Percentiles rank a stretch among this genome's conserved stretches.
Evolutionary conservation across 768 basidiomycete species (phyloP).

Genomic region (Tricholoma bakamatsutake): DNA sequence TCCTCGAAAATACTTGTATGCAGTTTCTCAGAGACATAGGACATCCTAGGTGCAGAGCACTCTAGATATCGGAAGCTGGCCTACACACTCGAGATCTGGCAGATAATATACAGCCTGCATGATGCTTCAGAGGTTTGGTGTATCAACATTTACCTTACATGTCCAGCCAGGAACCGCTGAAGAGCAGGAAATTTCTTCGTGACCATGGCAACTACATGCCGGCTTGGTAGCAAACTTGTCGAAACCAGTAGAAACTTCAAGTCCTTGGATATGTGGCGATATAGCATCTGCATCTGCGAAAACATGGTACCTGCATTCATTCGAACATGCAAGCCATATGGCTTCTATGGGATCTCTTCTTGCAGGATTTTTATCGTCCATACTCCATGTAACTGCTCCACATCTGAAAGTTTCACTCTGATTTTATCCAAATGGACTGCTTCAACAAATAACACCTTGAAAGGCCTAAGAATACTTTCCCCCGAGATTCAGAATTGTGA

Average conservation of each 20-base stretch:
- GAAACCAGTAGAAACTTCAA: slow-evolving; percentile 58
- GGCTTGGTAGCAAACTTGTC: slow-evolving; percentile 60
- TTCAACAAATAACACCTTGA: slow-evolving; percentile 82
- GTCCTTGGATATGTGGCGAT: slow-evolving; percentile 59
- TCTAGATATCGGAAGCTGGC: background rate
- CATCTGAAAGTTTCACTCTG: slow-evolving; percentile 56
- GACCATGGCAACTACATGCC: slow-evolving; percentile 66
- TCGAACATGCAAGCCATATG: slow-evolving; percentile 56
- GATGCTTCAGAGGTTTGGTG: background rate
- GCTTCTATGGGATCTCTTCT: slow-evolving; percentile 40
- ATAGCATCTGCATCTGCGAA: slow-evolving; percentile 4
- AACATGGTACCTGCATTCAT: slow-evolving; percentile 38
- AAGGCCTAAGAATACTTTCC: slow-evolving; percentile 70
- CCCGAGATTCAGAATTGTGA: slow-evolving; percentile 45
- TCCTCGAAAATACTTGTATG: slow-evolving; percentile 48
- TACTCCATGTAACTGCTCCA: slow-evolving; percentile 70
- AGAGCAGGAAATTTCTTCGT: slow-evolving; percentile 54
- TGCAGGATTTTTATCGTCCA: slow-evolving; percentile 65
- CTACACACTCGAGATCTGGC: background rate
- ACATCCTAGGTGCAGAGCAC: background rate
- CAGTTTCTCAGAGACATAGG: background rate
- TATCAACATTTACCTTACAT: background rate
- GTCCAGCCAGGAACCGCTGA: slow-evolving; percentile 47
- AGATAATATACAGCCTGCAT: background rate
- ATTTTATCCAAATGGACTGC: slow-evolving; percentile 81